A percentile compares a stretch with the other conserved stretches of the same genome.
These are phyloP conservation scores for Globisporangium cylindrosporum DNA, from an alignment of 352 stramenopile species.

Conservation along the genomic window DNA sequence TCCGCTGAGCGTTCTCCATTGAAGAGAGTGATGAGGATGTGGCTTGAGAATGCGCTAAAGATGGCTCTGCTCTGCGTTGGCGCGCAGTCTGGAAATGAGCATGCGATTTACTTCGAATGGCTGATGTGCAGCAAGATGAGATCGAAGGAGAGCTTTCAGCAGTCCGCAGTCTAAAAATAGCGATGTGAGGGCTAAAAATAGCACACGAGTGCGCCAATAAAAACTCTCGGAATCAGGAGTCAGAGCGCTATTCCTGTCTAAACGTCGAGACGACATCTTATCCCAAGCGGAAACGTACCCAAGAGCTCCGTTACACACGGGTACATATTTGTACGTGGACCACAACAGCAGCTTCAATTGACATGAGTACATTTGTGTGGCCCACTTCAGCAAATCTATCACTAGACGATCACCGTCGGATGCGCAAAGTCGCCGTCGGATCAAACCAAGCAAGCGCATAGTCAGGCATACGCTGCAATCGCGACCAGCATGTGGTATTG, in stretches of 20 bases:
- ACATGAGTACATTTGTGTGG: not conserved
- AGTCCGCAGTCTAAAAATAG: not conserved
- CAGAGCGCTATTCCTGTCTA: too few species aligned
- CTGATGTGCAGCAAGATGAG: not conserved
- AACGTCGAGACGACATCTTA: too few species aligned
- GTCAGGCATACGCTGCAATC: too few species aligned
- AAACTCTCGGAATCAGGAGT: not conserved
- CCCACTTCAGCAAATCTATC: not conserved
- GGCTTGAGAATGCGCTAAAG: not conserved
- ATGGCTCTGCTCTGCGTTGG: not conserved
- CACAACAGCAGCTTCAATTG: too few species aligned
- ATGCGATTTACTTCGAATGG: not conserved
- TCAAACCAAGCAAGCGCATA: too few species aligned
- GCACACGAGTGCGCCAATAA: not conserved
- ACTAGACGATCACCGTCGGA: not conserved
- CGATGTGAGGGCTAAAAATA: not conserved
- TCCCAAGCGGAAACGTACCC: too few species aligned
- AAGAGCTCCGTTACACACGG: too few species aligned
- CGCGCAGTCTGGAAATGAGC: not conserved
- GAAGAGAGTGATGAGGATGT: not conserved
- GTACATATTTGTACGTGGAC: too few species aligned
- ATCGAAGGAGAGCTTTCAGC: not conserved
- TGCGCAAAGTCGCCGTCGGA: too few species aligned
- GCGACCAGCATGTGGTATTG: too few species aligned
- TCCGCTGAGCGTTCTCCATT: constrained; percentile 64